These are phyloP conservation scores for Colletotrichum sp. DNA, from an alignment of 2,329 filamentous ascomycete species.

Conservation along the genomic window DNA sequence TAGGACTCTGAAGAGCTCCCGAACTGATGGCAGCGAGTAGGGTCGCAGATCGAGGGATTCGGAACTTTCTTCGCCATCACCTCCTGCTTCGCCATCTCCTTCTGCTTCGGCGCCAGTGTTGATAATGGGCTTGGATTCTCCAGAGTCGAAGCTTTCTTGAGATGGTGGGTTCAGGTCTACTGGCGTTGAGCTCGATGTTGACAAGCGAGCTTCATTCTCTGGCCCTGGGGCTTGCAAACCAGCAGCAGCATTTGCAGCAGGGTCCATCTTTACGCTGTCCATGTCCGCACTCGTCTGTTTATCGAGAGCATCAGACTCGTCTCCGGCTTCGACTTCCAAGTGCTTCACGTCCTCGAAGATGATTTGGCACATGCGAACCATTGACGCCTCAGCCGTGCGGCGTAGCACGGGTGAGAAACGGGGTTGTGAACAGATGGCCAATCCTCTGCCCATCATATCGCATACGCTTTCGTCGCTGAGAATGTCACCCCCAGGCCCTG, in stretches of 20 bases:
- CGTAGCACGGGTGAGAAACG: constrained; percentile 89
- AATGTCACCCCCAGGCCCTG: constrained; percentile 87
- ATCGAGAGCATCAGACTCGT: constrained; percentile 70
- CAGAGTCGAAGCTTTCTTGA: background rate
- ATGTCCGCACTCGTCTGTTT: constrained; percentile 71
- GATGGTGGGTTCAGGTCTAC: background rate
- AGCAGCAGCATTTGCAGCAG: background rate
- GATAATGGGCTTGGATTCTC: background rate
- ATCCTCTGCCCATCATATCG: constrained; percentile 98
- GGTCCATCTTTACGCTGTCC: constrained; percentile 82
- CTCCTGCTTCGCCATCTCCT: constrained; percentile 20
- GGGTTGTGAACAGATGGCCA: constrained; percentile 96
- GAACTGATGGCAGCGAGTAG: constrained; percentile 92
- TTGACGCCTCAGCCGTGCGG: constrained; percentile 91
- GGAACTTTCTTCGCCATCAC: constrained; percentile 40
- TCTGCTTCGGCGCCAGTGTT: constrained; percentile 3
- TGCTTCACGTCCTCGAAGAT: constrained; percentile 95
- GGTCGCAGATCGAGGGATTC: constrained; percentile 73
- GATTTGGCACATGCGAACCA: constrained; percentile 99
- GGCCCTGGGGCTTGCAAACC: background rate
- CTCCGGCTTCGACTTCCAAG: constrained; percentile 76
- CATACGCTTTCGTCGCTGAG: constrained; percentile 98
- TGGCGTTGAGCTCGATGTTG: constrained; percentile 7
- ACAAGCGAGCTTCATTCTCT: constrained; percentile 3
- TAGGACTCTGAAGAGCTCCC: constrained; percentile 91